Base-by-base conservation (phyloP, 768 basidiomycete genomes). In the Termitomyces sp. region DNA sequence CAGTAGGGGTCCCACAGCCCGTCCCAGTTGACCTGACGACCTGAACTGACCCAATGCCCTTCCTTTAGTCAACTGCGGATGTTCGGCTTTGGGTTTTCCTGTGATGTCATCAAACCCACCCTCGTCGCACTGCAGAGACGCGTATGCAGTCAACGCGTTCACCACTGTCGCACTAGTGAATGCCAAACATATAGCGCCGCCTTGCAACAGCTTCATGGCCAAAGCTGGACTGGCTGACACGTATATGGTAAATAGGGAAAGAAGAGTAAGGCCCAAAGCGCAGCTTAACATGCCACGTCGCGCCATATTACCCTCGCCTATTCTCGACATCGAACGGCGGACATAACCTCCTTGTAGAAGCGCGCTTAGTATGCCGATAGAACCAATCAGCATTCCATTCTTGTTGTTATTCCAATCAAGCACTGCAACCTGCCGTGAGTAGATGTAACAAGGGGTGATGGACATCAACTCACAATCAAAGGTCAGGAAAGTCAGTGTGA, bases 121-220 rank as follows among this genome's bases (percentile, higher is more conserved):
- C 30, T 94, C 91, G 66, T 96, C 91, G 61, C 92, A 94, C 72
- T 95, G 93, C 63, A 94, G 69, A 14, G 93, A 94, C 10, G 95
- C 96, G 61, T 88, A 85, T 26, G 94, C 87, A 38, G 94, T 99
- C 62, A 99, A 77, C 9, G 92, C 84, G 67, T 90, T 98, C 61
- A 99, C 96, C 51, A 97, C 95, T 1, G 94, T 97, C 5, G 96
- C 95, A 60, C 88, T 90, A 5, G 96, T 97, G 75, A 94, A 97
- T 4, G 94, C 93, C 73, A 98, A 79, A 65, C 87, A 90, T 5
- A 89, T 79, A 0, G 92, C 90, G 6, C 91, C 88, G n/a, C 72
- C 77, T 66, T 83, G 84, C 16, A 90, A 73, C 18, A 85, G 72
- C 38, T 74, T 78, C 63, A 82, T 75, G 12, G 82, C 80, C 30